Evolutionary conservation across 202 grass and related monocot species (phyloP), one percentile per base, ranked within the genome.

Genomic region (Digitaria exilis): DNA sequence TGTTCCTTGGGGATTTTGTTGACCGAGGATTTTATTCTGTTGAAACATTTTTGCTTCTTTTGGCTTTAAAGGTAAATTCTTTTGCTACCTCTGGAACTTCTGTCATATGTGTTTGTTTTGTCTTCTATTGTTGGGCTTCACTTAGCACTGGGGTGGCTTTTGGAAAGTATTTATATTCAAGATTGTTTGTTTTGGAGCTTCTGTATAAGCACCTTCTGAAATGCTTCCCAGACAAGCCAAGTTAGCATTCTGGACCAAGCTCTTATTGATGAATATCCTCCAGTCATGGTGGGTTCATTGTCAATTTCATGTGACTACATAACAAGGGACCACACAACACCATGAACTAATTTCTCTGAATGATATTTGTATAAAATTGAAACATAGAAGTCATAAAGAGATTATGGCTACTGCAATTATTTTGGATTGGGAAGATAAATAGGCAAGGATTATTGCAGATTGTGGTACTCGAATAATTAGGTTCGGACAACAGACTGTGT

Each of bases 11-110:
- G 28, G 96, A 99, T 89, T 99, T 99, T 94, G 93, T 99, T 69
- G 96, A 99, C 58, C 89, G 96, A 84, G 96, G 96, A 73, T 99
- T 99, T 87, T 99, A 99, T 90, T 99, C 96, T 39, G 96, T 99
- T 5, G 96, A 99, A 90, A 99, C 96, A 39, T 99, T 99, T 91
- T 81, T 99, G 65, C 96, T 99, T 84, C 89, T 99, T 78, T 87
- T 99, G 66, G 96, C 96, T 48, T 92, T 99, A 87, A 99, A 99
- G 96, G 96, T 99, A 91, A 65, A 56, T 45, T 31, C 7, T 76
- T 17, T 63, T 49, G 37, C 29, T 62, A 76, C 51, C 21, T 55
- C 6, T 52, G 76, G n/a, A 83, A 73, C 78, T 45, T 81, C 71
- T 82, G 12, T 24, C 15, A 61, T 86, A 42, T 75, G 25, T 65